phyloP scores from a whole-genome alignment of 1,284 basidiomycete species.

The Boletellus dicymbophilus region DNA sequence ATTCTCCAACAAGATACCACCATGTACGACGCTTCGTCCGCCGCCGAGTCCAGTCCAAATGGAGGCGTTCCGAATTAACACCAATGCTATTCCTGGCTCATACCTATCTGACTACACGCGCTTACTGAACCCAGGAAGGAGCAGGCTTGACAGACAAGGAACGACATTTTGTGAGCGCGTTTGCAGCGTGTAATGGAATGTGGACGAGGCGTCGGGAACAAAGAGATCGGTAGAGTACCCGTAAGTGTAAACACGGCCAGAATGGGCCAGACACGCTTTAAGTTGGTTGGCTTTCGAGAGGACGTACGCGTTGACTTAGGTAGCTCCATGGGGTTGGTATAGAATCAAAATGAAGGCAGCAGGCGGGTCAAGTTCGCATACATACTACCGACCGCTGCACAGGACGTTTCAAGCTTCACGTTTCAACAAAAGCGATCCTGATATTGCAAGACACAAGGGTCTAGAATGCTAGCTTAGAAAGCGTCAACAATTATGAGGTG shows the following conservation, averaged over 20 bases:
- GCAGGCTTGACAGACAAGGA: conserved; percentile 39
- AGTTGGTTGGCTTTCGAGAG: conserved; percentile 7
- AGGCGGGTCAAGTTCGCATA: no score
- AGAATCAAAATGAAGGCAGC: no score
- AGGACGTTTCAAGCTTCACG: background rate
- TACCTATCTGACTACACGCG: conserved; percentile 69
- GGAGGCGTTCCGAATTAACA: conserved; percentile 72
- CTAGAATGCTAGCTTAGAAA: conserved; percentile 6
- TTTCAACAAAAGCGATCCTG: background rate
- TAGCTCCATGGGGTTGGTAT: no score
- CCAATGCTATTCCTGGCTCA: conserved; percentile 55
- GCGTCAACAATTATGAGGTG: conserved; percentile 12
- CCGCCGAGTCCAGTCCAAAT: conserved; percentile 79
- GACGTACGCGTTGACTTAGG: no score
- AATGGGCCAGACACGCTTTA: conserved; percentile 17
- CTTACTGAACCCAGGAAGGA: conserved; percentile 50
- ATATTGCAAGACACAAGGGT: conserved; percentile 2
- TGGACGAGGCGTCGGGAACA: conserved; percentile 1
- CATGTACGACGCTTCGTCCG: conserved; percentile 60
- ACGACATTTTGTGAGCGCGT: conserved; percentile 24
- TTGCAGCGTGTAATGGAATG: conserved; percentile 22
- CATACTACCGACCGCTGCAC: no score
- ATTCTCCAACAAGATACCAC: conserved; percentile 54
- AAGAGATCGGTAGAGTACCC: conserved; percentile 17
- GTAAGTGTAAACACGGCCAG: conserved; percentile 15